Evolutionary conservation across 2,329 filamentous ascomycete genomes (phyloP).

Genomic region (Biscogniauxia marginata): DNA sequence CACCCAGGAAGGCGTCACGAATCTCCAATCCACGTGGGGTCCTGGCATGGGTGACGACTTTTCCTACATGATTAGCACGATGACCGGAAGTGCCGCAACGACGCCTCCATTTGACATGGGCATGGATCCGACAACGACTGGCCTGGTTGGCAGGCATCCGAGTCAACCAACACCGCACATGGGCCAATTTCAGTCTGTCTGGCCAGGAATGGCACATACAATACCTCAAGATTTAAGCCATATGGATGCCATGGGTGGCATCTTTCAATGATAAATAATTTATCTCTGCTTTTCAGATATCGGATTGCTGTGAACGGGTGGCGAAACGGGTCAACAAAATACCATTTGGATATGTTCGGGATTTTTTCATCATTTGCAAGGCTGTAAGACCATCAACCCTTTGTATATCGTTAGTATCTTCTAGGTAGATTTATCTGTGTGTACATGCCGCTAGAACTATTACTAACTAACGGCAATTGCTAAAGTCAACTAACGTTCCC

Average conservation of each 20-base stretch:
- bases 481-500: neutral
- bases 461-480: neutral
- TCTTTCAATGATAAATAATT: constrained; percentile 21
- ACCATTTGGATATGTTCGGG: neutral
- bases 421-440: neutral
- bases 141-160: constrained; percentile 7
- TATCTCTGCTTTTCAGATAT: too few relatives aligned
- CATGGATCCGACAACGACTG: constrained; percentile 12
- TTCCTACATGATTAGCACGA: constrained; percentile 31
- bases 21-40: constrained; percentile 22
- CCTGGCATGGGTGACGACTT: constrained; percentile 26
- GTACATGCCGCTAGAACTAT: neutral
- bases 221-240: constrained; percentile 14
- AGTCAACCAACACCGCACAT: constrained; percentile 10
- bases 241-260: constrained; percentile 12
- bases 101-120: constrained; percentile 9
- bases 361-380: neutral
- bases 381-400: neutral
- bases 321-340: neutral
- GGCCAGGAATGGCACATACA: constrained; percentile 14
- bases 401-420: neutral
- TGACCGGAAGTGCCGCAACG: constrained; percentile 25
- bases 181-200: constrained; percentile 15
- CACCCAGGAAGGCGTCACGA: constrained; percentile 24
- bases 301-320: neutral